These are phyloP conservation scores for Chamaecrista fasciculata DNA, from an alignment of 306 rosid species.

Conservation along the genomic window DNA sequence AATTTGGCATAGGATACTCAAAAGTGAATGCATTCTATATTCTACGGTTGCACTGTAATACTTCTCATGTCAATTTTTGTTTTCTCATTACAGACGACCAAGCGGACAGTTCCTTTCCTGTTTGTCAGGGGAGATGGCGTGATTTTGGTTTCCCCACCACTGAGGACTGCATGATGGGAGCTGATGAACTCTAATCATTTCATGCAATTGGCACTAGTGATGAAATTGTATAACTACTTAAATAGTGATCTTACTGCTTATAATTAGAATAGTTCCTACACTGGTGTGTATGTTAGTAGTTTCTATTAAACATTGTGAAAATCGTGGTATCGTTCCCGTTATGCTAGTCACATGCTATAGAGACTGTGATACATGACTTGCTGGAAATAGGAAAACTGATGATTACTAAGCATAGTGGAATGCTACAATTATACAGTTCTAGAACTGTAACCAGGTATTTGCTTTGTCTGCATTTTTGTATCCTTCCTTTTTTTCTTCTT, in stretches of 20 bases:
- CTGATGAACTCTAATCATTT: constrained; percentile 24
- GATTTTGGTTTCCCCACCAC: constrained; percentile 94
- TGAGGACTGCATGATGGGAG: constrained; percentile 75
- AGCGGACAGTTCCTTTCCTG: constrained; percentile 85
- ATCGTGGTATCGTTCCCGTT: constrained; percentile 22
- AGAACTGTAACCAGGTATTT: no score
- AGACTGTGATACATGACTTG: not conserved
- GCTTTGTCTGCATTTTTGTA: no score
- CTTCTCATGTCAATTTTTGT: constrained; percentile 15
- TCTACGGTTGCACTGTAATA: not conserved
- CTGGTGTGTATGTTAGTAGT: constrained; percentile 27
- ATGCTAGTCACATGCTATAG: not conserved
- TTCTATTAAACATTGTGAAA: constrained; percentile 26
- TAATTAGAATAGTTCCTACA: constrained; percentile 30
- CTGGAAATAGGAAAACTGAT: not conserved
- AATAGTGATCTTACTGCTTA: constrained; percentile 22
- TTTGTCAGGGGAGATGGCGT: constrained; percentile 99
- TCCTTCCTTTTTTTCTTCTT: no score
- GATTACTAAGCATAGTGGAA: not conserved
- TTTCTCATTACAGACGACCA: constrained; percentile 70
- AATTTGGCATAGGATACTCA: not conserved
- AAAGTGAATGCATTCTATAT: not conserved
- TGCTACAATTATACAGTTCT: not conserved
- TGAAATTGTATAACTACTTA: constrained; percentile 27
- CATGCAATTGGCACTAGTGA: constrained; percentile 13